These are phyloP conservation scores for Metschnikowia noctiluminum DNA, from an alignment of 805 yeast genomes.

Conservation along the genomic window DNA sequence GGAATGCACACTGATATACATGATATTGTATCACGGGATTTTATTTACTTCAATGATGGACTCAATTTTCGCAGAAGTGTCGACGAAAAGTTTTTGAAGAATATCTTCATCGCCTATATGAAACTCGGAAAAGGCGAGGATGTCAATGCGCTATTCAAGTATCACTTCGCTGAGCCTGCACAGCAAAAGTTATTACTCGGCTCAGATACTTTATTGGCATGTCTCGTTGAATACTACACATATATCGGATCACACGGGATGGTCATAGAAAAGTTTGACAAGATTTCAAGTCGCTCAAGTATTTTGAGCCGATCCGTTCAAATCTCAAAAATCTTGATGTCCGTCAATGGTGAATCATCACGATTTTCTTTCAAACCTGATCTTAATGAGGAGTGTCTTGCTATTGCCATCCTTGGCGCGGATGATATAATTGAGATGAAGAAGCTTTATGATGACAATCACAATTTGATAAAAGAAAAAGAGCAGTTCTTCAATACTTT, in stretches of 20 bases:
- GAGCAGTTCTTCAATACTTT: conserved; percentile 10
- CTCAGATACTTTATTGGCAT: conserved; percentile 18
- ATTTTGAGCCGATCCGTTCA: conserved; percentile 16
- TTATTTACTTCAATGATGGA: conserved; percentile 2
- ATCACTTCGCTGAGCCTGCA: conserved; percentile 11
- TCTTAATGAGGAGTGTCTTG: conserved; percentile 4
- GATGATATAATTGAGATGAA: conserved; percentile 17
- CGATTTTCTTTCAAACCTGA: not conserved
- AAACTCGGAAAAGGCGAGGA: conserved; percentile 11
- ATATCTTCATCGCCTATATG: conserved; percentile 15
- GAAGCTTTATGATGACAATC: conserved; percentile 9
- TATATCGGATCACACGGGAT: conserved; percentile 17
- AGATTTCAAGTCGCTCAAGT: conserved; percentile 13
- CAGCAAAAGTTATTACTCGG: conserved; percentile 14
- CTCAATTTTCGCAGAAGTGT: conserved; percentile 3
- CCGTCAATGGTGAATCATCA: conserved; percentile 12
- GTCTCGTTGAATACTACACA: conserved; percentile 25
- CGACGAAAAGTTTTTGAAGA: conserved; percentile 7
- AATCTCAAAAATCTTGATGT: conserved; percentile 21
- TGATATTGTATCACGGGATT: conserved; percentile 3
- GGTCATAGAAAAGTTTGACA: conserved; percentile 19
- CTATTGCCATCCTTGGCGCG: conserved; percentile 11
- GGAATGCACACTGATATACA: conserved; percentile 3
- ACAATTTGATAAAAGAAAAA: conserved; percentile 11
- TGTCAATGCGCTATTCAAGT: conserved; percentile 19